phyloP scores from a whole-genome alignment of 164 flowering plant genomes.

The Nymphaea thermarum region DNA sequence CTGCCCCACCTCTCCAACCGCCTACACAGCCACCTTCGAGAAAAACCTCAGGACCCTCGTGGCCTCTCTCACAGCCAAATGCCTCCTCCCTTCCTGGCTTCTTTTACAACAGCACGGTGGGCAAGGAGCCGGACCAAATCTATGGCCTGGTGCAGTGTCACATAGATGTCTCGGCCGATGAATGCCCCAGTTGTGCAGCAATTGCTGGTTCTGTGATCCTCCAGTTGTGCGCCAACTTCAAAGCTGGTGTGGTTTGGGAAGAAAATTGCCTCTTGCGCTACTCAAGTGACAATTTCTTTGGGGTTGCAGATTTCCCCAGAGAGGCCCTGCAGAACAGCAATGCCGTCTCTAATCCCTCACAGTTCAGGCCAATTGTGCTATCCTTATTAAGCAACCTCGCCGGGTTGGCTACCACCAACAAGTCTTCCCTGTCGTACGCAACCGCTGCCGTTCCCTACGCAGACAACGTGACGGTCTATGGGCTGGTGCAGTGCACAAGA shows the following conservation, averaged over 20 bases:
- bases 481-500: slow-evolving; percentile 29
- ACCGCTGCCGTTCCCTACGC: too few relatives aligned
- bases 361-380: too few relatives aligned
- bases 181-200: not conserved
- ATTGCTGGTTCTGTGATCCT: not conserved
- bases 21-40: slow-evolving; percentile 4
- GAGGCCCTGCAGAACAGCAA: too few relatives aligned
- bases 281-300: not conserved
- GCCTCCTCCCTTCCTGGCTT: not conserved
- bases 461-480: slow-evolving; percentile 8
- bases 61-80: too few relatives aligned
- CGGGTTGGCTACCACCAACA: too few relatives aligned
- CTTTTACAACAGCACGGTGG: not conserved
- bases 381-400: too few relatives aligned
- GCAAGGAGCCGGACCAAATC: not conserved
- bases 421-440: too few relatives aligned
- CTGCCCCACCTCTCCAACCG: not conserved
- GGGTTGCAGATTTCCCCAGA: not conserved
- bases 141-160: slow-evolving; percentile 1
- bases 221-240: not conserved
- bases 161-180: not conserved
- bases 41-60: slow-evolving; percentile 9
- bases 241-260: not conserved
- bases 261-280: slow-evolving; percentile 3
- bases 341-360: too few relatives aligned